Percentiles rank a stretch among this genome's conserved stretches.
Evolutionary conservation across 1,284 basidiomycete genomes (phyloP).

Genomic region (Anthracocystis walkeri): DNA sequence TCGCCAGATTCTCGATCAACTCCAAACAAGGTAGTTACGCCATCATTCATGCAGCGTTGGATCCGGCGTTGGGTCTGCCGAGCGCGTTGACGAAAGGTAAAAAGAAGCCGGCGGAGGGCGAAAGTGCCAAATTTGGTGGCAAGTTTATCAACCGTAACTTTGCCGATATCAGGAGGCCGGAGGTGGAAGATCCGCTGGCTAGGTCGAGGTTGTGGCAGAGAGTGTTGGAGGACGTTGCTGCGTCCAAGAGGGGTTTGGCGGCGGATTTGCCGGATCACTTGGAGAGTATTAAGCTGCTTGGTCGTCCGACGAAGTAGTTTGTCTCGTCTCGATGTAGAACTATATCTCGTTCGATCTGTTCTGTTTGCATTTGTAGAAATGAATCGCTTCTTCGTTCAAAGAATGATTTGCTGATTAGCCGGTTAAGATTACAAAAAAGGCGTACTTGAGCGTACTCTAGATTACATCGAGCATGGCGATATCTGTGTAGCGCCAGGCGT

Average conservation of each 20-base stretch:
- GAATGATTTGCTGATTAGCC: not conserved
- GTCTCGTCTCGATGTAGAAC: not conserved
- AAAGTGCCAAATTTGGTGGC: slow-evolving; percentile 48
- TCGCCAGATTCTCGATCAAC: slow-evolving; percentile 28
- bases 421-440: slow-evolving; percentile 1
- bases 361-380: not conserved
- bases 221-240: slow-evolving; percentile 45
- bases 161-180: slow-evolving; percentile 44
- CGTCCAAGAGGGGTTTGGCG: slow-evolving; percentile 24
- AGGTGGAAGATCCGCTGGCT: slow-evolving; percentile 52
- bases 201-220: slow-evolving; percentile 52
- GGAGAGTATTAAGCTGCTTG: slow-evolving; percentile 29
- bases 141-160: slow-evolving; percentile 53
- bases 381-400: too few relatives aligned
- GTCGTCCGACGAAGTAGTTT: slow-evolving; percentile 8
- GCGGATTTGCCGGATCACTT: slow-evolving; percentile 40
- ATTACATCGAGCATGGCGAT: slow-evolving; percentile 7
- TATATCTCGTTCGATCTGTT: not conserved
- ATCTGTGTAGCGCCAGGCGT: not conserved
- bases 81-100: slow-evolving; percentile 2
- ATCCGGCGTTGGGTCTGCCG: slow-evolving; percentile 49
- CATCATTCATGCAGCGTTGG: slow-evolving; percentile 49
- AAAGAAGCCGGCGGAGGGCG: slow-evolving; percentile 25
- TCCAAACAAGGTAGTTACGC: slow-evolving; percentile 48
- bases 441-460: slow-evolving; percentile 5